Evolutionary conservation across 345 rosid species (phyloP).

Genomic region (Pelargonium nanum): DNA sequence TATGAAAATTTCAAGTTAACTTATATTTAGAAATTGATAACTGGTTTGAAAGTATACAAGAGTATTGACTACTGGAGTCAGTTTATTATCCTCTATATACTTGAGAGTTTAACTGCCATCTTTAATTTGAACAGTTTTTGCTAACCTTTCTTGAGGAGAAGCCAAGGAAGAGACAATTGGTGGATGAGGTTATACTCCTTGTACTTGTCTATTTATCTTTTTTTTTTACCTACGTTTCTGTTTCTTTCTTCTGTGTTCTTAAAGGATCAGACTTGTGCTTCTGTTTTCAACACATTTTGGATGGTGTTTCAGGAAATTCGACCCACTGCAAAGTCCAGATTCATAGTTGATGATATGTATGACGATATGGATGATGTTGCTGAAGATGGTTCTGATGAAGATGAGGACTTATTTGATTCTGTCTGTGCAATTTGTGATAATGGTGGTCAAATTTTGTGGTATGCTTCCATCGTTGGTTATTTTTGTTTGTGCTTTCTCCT

Average conservation of each 20-base stretch:
- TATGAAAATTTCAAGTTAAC: neutral
- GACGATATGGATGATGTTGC: slow-evolving; percentile 26
- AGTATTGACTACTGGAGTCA: neutral
- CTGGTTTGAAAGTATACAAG: neutral
- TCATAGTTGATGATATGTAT: slow-evolving; percentile 53
- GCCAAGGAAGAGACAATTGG: slow-evolving; percentile 40
- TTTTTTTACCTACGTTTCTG: neutral
- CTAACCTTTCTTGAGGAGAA: slow-evolving; percentile 47
- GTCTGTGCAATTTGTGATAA: slow-evolving; percentile 86
- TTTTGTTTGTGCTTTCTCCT: slow-evolving; percentile 1
- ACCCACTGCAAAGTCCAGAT: slow-evolving; percentile 22
- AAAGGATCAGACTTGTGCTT: neutral
- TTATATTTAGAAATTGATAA: neutral
- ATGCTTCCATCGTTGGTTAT: slow-evolving; percentile 16
- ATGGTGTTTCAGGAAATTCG: slow-evolving; percentile 34
- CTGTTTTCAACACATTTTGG: slow-evolving; percentile 11
- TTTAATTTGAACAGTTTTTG: slow-evolving; percentile 44
- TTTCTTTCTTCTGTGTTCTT: neutral
- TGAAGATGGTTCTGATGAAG: slow-evolving; percentile 32
- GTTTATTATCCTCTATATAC: neutral
- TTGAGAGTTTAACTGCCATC: neutral
- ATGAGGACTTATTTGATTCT: slow-evolving; percentile 39
- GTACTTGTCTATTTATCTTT: neutral
- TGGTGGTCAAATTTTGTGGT: slow-evolving; percentile 74
- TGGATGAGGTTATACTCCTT: slow-evolving; percentile 39